These are phyloP conservation scores for Psilocybe subaeruginosa DNA, from an alignment of 768 basidiomycete species.

Conservation along the genomic window DNA sequence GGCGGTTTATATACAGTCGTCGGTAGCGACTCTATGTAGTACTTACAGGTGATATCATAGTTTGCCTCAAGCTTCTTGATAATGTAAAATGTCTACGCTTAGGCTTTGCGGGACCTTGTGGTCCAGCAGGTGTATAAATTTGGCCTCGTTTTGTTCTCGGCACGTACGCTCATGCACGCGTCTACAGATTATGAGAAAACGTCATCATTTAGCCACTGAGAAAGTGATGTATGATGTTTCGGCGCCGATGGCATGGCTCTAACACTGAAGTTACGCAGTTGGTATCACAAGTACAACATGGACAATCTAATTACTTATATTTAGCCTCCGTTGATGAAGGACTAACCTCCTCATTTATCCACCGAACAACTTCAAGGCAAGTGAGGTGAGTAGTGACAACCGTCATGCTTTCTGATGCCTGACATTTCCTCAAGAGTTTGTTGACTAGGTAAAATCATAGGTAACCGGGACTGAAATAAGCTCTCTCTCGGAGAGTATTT, in stretches of 20 bases:
- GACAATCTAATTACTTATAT: too few species aligned
- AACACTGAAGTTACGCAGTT: neutral
- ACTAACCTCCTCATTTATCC: too few species aligned
- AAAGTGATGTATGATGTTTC: neutral
- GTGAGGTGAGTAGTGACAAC: too few species aligned
- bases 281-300: neutral
- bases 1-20: neutral
- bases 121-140: neutral
- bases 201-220: neutral
- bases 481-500: neutral
- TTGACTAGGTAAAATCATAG: neutral
- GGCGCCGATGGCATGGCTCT: neutral
- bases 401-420: neutral
- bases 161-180: neutral
- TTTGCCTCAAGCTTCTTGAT: neutral
- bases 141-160: neutral
- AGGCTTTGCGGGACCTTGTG: neutral
- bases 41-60: neutral
- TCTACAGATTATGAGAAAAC: neutral
- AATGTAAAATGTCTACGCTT: neutral
- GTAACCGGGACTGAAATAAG: neutral
- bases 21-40: neutral
- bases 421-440: neutral
- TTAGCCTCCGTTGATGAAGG: too few species aligned
- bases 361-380: too few species aligned